Base-by-base conservation (phyloP, 371 early-diverging fungal genomes). In the Basidiobolus meristosporus region DNA sequence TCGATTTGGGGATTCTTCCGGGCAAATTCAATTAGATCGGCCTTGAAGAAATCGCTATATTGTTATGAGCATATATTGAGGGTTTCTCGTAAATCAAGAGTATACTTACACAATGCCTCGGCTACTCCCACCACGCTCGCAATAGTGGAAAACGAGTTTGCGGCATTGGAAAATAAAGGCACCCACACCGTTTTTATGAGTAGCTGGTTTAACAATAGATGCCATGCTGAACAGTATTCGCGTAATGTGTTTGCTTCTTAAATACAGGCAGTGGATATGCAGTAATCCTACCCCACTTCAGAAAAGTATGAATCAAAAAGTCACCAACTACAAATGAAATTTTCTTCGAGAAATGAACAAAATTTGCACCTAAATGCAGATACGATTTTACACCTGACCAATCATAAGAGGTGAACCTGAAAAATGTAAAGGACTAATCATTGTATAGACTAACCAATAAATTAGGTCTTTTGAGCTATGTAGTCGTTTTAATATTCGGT, bases 41-140 rank as follows among this genome's bases (percentile, higher is more conserved):
- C 68, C 50, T 75, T 73, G 40, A 86, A 53, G 41, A 70, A 86
- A 34, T 82, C 72, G 46, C 77, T 77, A 44, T 20, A 17, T 18
- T 39, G 36, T 10, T n/a, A n/a, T n/a, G n/a, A n/a, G n/a, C n/a
- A n/a, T n/a, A n/a, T n/a, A n/a, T n/a, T n/a, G n/a, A n/a, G n/a
- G n/a, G n/a, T n/a, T n/a, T n/a, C n/a, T n/a, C n/a, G n/a, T n/a
- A n/a, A n/a, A n/a, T n/a, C 18, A 23, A 0, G 40, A 34, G 9
- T 41, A 28, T 11, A 45, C 62, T 62, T 70, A 78, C 78, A 74
- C 61, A 72, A 83, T 78, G 41, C 81, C 77, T 41, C 68, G 65
- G 57, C 76, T 80, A 54, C 80, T 79, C 38, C 82, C 84, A 53
- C 82, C 72, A 37, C 72, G 76, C 55, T 86, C 86, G 52, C 86